These are phyloP conservation scores for Tuber microsphaerosporum DNA, from an alignment of 495 filamentous ascomycete species.

Conservation along the genomic window DNA sequence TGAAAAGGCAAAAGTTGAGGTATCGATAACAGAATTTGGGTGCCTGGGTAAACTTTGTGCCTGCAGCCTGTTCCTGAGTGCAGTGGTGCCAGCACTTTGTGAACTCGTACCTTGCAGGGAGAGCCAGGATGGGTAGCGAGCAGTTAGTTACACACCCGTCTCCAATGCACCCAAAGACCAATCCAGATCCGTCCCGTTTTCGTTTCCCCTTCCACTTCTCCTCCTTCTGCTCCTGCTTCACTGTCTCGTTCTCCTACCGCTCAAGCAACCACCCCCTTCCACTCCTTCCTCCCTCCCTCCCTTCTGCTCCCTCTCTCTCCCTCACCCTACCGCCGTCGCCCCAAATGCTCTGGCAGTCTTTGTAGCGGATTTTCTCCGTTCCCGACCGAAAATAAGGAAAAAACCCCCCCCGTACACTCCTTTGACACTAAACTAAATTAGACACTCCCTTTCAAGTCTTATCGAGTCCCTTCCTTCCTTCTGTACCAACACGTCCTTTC, in stretches of 20 bases:
- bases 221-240: constrained; percentile 15
- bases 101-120: not conserved
- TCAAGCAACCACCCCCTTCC: constrained; percentile 13
- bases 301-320: constrained; percentile 8
- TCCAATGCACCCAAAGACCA: not conserved
- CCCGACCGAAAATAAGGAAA: not conserved
- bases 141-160: not conserved
- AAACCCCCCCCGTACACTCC: constrained; percentile 11
- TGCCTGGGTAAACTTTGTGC: not conserved
- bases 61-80: not conserved
- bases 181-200: not conserved
- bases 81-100: not conserved
- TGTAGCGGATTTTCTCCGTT: constrained; percentile 20
- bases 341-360: constrained; percentile 37
- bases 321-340: constrained; percentile 7
- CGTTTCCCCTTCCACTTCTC: not conserved
- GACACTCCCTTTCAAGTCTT: not conserved
- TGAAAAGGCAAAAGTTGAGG: not conserved
- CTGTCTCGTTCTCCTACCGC: constrained; percentile 14
- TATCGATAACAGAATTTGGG: not conserved
- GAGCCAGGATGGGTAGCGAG: not conserved
- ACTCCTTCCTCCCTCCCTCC: constrained; percentile 4
- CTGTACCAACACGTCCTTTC: not conserved
- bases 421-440: constrained; percentile 1
- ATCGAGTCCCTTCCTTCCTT: not conserved